Conservation (phyloP, 192 early-diverging fungal species). For the Blastocladiella britannica region DNA sequence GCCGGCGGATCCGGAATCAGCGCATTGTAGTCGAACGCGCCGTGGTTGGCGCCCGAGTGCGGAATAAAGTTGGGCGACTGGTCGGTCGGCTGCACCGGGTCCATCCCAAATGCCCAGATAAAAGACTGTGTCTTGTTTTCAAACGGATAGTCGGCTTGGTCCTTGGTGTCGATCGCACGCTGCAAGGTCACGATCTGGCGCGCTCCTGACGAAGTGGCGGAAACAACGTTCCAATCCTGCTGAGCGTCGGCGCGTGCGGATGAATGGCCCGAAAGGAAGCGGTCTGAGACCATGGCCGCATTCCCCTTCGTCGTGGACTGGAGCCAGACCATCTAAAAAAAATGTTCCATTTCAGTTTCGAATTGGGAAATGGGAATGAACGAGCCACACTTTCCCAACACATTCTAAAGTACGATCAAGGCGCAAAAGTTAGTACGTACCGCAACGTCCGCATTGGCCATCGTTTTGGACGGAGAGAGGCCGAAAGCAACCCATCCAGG, state of each 20-base stretch:
- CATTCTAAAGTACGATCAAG: too few relatives aligned
- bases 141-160: background rate
- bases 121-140: background rate
- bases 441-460: background rate
- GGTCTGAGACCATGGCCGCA: background rate
- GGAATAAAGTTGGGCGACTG: background rate
- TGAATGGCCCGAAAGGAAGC: background rate
- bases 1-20: too few relatives aligned
- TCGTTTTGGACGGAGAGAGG: background rate
- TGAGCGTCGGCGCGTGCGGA: background rate
- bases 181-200: background rate
- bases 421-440: too few relatives aligned
- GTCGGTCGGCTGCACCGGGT: background rate
- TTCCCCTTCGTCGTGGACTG: background rate
- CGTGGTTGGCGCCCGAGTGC: background rate
- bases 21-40: background rate
- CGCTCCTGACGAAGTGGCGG: background rate
- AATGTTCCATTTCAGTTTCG: background rate
- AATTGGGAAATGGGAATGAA: background rate
- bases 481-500: background rate
- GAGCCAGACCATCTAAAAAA: background rate
- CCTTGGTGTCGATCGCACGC: background rate
- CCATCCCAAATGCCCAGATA: background rate
- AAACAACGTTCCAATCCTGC: background rate
- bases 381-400: too few relatives aligned